These are phyloP conservation scores for Celoporthe dispersa DNA, from an alignment of 2,329 filamentous ascomycete species.

Conservation along the genomic window DNA sequence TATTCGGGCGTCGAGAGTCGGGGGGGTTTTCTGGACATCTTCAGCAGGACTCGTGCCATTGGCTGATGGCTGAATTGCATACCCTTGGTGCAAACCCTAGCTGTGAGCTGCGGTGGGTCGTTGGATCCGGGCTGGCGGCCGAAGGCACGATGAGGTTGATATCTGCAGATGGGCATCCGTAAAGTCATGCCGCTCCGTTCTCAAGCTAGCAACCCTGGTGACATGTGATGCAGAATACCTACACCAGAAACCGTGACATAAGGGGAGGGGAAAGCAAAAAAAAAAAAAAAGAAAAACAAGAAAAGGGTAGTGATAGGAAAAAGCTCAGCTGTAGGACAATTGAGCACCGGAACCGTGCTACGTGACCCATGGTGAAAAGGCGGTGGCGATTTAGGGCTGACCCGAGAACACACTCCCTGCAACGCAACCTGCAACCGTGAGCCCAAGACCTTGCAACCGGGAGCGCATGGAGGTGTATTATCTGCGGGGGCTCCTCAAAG, in stretches of 20 bases:
- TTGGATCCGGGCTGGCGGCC: not conserved
- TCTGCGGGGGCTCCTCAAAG: slow-evolving; percentile 19
- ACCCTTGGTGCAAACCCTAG: not conserved
- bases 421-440: slow-evolving; percentile 10
- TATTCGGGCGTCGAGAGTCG: not conserved
- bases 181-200: not conserved
- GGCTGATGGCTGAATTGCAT: not conserved
- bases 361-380: slow-evolving; percentile 12
- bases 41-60: not conserved
- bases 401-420: slow-evolving; percentile 6
- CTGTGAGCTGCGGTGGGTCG: not conserved
- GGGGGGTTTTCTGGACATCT: not conserved
- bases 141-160: not conserved
- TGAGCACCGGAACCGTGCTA: slow-evolving; percentile 1
- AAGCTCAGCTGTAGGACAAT: not conserved
- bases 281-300: too few relatives aligned
- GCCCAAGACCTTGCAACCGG: slow-evolving; percentile 10
- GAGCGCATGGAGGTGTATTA: slow-evolving; percentile 9
- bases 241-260: not conserved
- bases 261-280: not conserved
- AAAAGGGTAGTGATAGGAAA: not conserved
- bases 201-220: not conserved
- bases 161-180: not conserved
- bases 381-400: slow-evolving; percentile 29
- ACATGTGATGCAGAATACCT: not conserved